Percentiles rank a stretch among this genome's conserved stretches.
These are phyloP conservation scores for Gaillardinia entomophila DNA, from an alignment of 805 yeast genomes.

Conservation along the genomic window DNA sequence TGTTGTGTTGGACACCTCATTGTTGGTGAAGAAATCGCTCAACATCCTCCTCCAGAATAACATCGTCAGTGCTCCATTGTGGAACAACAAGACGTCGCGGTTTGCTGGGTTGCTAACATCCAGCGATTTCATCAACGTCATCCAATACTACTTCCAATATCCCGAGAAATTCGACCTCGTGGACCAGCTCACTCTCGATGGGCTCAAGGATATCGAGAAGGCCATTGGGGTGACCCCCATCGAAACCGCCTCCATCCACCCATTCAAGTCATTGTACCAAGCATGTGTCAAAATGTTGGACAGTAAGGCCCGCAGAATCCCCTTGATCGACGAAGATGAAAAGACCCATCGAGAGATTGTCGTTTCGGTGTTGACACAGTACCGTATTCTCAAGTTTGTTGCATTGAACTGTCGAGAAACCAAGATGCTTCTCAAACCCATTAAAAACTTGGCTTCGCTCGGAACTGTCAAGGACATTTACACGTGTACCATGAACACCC, in stretches of 20 bases:
- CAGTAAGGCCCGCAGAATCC: conserved; percentile 86
- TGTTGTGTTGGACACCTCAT: conserved; percentile 87
- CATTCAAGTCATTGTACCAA: conserved; percentile 81
- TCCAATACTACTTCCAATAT: conserved; percentile 84
- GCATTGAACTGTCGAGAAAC: conserved; percentile 96
- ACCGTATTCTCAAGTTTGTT: conserved; percentile 90
- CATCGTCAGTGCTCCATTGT: conserved; percentile 92
- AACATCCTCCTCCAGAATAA: conserved; percentile 87
- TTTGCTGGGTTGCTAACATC: conserved; percentile 94
- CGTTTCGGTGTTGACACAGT: conserved; percentile 91
- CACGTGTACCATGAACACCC: conserved; percentile 83
- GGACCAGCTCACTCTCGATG: conserved; percentile 79
- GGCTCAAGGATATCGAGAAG: conserved; percentile 78
- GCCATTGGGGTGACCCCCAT: conserved; percentile 82
- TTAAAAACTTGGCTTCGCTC: conserved; percentile 64
- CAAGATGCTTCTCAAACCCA: conserved; percentile 69
- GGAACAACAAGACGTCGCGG: conserved; percentile 85
- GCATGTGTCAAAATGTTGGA: conserved; percentile 91
- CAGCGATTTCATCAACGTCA: conserved; percentile 89
- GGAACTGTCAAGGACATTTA: conserved; percentile 49
- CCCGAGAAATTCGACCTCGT: conserved; percentile 87
- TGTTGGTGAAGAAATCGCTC: conserved; percentile 83
- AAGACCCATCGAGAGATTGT: conserved; percentile 90
- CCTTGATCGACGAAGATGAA: conserved; percentile 90
- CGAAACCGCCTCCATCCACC: conserved; percentile 85